Base-by-base conservation (phyloP, 805 yeast genomes). In the Cephaloascus fragrans region DNA sequence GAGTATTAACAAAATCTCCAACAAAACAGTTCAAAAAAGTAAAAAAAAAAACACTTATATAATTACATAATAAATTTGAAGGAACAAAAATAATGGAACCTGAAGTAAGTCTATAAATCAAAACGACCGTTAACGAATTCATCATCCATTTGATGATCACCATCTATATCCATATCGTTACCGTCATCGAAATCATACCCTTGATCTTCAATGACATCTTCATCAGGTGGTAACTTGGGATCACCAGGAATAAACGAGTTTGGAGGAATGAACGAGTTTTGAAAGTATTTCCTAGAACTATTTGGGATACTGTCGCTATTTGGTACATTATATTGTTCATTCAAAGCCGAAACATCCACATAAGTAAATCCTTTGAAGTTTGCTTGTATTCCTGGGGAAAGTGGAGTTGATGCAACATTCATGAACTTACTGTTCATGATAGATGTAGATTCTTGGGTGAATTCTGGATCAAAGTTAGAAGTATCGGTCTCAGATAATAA, bases 381-480 rank as follows among this genome's bases (percentile, higher is more conserved):
- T 38, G 93, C 97, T 64, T 93, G 98, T 52, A 90, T 79, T 0
- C 94, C 96, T 3, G 96, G 96, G 8, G 94, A 81, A 45, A 93
- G 65, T 26, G 97, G 97, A 3, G 96, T 84, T 19, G 77, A 67
- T 10, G 75, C 80, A 63, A 74, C 56, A 45, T 68, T 80, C 69
- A 69, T 67, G n/a, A n/a, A n/a, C 48, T 78, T 84, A 50, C 77
- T 78, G 51, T 64, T 81, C 57, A 88, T 75, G 32, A 80, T 80
- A 6, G 95, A 81, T 0, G 96, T 87, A 15, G 94, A 81, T 34
- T 95, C 86, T 50, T 80, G 82, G 17, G 98, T 93, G 62, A 93
- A 93, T 61, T 93, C 97, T 4, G 98, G 97, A 57, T 93, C 98
- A 61, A 93, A 93, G 61, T 93, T 93, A 3, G 96, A 85, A 3